Evolutionary conservation across 1,284 basidiomycete species (phyloP).

Genomic region (Leccinum solheimii): DNA sequence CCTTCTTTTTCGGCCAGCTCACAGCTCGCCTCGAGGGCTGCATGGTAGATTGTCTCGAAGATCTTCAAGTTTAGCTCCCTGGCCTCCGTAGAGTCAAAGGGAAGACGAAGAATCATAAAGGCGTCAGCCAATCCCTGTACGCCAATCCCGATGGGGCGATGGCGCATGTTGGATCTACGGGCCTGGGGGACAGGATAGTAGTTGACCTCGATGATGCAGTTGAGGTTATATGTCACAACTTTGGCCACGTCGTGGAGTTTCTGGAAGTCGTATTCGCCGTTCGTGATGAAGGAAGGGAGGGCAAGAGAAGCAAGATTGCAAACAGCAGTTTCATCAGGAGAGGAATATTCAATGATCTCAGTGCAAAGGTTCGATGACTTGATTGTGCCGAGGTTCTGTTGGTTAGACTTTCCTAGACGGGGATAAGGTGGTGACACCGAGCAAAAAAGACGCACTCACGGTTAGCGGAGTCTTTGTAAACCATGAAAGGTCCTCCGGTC

Average conservation of each 20-base stretch:
- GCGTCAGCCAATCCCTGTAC: slow-evolving; percentile 98
- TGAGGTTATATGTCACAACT: slow-evolving; percentile 91
- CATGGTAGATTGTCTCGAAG: slow-evolving; percentile 99
- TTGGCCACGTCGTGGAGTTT: slow-evolving; percentile 95
- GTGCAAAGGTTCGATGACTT: slow-evolving; percentile 99
- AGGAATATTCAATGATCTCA: slow-evolving; percentile 98
- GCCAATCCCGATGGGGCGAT: slow-evolving; percentile 97
- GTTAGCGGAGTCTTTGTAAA: slow-evolving; percentile 94
- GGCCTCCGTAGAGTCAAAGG: slow-evolving; percentile 91
- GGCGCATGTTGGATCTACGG: slow-evolving; percentile 92
- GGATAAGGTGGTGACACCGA: slow-evolving; percentile 4
- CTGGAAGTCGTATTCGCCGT: slow-evolving; percentile 86
- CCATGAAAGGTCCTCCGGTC: slow-evolving; percentile 98
- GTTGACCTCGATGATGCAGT: slow-evolving; percentile 93
- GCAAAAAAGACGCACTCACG: slow-evolving; percentile 43
- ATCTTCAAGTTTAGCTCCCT: slow-evolving; percentile 92
- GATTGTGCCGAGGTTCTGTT: slow-evolving; percentile 98
- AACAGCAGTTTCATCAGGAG: slow-evolving; percentile 97
- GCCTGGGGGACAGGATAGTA: slow-evolving; percentile 94
- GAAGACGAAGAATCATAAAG: slow-evolving; percentile 96
- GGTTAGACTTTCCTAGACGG: slow-evolving; percentile 86
- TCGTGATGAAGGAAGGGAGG: slow-evolving; percentile 83
- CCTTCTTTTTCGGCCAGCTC: slow-evolving; percentile 87
- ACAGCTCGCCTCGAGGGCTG: slow-evolving; percentile 86
- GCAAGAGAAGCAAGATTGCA: slow-evolving; percentile 99